Conservation (phyloP, 768 basidiomycete species). For the Candolleomyces eurysporus region DNA sequence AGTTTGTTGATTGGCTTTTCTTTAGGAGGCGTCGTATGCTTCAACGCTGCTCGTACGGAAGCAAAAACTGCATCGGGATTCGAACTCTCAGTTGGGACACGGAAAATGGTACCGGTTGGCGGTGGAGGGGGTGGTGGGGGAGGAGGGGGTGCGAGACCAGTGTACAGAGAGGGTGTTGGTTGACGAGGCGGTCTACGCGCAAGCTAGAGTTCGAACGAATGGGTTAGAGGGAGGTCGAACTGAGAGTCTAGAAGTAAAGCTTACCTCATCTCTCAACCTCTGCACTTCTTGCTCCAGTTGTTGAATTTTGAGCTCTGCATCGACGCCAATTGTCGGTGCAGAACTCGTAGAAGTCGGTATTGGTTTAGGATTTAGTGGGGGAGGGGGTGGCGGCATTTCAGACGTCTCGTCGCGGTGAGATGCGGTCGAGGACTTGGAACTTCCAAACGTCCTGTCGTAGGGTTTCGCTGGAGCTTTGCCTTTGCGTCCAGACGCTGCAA, state of each 20-base stretch:
- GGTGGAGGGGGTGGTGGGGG: slow-evolving; percentile 47
- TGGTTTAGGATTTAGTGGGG: too few relatives aligned
- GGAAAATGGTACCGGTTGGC: slow-evolving; percentile 26
- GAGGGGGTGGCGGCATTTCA: neutral
- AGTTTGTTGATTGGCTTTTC: slow-evolving; percentile 71
- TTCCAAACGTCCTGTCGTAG: neutral
- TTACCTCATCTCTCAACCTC: slow-evolving; percentile 56
- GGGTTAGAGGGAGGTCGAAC: neutral
- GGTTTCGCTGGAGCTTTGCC: slow-evolving; percentile 2
- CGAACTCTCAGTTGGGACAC: slow-evolving; percentile 34
- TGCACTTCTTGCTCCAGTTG: slow-evolving; percentile 66
- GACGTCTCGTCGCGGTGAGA: neutral
- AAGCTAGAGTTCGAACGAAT: slow-evolving; percentile 34
- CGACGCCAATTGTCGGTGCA: slow-evolving; percentile 52
- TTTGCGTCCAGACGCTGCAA: neutral
- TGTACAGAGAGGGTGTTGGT: slow-evolving; percentile 1
- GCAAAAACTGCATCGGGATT: slow-evolving; percentile 42
- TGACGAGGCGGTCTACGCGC: slow-evolving; percentile 32
- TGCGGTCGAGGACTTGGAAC: neutral
- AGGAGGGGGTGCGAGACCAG: slow-evolving; percentile 35
- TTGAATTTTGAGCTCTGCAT: slow-evolving; percentile 34
- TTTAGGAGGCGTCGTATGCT: slow-evolving; percentile 50
- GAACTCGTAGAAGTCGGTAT: neutral
- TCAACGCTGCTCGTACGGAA: slow-evolving; percentile 64
- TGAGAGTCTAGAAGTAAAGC: slow-evolving; percentile 5